Evolutionary conservation across 768 basidiomycete species (phyloP).

Genomic region (Mycena amicta): DNA sequence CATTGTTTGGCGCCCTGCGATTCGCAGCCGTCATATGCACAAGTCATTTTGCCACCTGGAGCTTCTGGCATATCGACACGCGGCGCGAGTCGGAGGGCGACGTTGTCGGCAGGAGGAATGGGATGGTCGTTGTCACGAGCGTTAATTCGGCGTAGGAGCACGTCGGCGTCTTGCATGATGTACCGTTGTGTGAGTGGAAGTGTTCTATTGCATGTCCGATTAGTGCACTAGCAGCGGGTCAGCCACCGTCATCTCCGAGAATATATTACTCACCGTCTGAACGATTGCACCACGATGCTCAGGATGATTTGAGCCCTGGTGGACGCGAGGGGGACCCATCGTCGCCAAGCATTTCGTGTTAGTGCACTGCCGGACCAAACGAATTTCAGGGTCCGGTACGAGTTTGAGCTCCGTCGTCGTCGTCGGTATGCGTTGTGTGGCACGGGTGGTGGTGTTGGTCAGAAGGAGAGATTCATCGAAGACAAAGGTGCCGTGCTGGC

Average conservation of each 20-base stretch:
- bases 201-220: slow-evolving; percentile 1
- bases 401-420: not conserved
- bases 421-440: not conserved
- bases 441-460: not conserved
- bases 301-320: not conserved
- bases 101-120: not conserved
- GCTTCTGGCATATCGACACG: not conserved
- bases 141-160: not conserved
- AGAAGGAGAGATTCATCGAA: too few relatives aligned
- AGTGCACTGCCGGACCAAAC: not conserved
- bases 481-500: not conserved
- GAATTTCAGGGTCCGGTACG: not conserved
- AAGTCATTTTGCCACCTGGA: not conserved
- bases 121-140: not conserved
- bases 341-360: not conserved
- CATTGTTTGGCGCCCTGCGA: not conserved
- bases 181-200: not conserved
- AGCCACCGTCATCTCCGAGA: not conserved
- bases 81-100: not conserved
- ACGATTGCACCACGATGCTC: slow-evolving; percentile 1
- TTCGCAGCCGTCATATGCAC: not conserved
- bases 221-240: not conserved
- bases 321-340: slow-evolving; percentile 32
- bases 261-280: not conserved
- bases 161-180: slow-evolving; percentile 2